Conservation (phyloP, 495 filamentous ascomycete genomes). For the Xylaria sp. region DNA sequence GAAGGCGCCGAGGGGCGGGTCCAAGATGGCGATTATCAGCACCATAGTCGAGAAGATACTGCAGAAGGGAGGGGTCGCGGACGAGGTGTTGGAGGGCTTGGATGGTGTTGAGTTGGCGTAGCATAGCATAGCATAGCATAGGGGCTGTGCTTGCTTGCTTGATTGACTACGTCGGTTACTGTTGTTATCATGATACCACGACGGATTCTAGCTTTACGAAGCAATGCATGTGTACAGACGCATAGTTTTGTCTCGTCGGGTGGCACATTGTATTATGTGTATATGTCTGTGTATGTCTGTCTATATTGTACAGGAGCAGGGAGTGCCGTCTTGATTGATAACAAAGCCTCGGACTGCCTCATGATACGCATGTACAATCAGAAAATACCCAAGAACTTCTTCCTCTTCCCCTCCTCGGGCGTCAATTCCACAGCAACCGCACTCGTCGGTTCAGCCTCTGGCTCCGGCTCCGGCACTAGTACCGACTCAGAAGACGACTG, state of each 20-base stretch:
- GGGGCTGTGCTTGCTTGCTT: neutral
- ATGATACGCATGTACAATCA: slow-evolving; percentile 31
- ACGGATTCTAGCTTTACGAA: slow-evolving; percentile 25
- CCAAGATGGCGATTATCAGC: slow-evolving; percentile 70
- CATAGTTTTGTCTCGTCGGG: slow-evolving; percentile 16
- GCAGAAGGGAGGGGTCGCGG: slow-evolving; percentile 75
- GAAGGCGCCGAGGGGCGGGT: slow-evolving; percentile 76
- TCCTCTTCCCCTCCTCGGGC: slow-evolving; percentile 40
- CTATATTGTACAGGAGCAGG: slow-evolving; percentile 21
- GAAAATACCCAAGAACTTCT: slow-evolving; percentile 55
- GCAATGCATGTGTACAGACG: neutral
- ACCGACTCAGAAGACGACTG: too few relatives aligned
- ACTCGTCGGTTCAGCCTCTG: slow-evolving; percentile 5
- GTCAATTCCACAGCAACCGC: slow-evolving; percentile 20
- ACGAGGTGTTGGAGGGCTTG: slow-evolving; percentile 82
- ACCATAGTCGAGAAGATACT: slow-evolving; percentile 72
- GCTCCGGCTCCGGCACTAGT: too few relatives aligned
- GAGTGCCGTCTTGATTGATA: neutral
- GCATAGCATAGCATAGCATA: slow-evolving; percentile 40
- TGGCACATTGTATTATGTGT: slow-evolving; percentile 7
- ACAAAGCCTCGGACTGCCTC: neutral
- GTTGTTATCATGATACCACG: slow-evolving; percentile 34
- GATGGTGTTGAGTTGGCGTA: slow-evolving; percentile 64
- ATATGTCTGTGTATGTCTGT: too few relatives aligned
- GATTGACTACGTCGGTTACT: neutral